Evolutionary conservation across 257 asterid genomes (phyloP).

Genomic region (Forsythia viridissima): DNA sequence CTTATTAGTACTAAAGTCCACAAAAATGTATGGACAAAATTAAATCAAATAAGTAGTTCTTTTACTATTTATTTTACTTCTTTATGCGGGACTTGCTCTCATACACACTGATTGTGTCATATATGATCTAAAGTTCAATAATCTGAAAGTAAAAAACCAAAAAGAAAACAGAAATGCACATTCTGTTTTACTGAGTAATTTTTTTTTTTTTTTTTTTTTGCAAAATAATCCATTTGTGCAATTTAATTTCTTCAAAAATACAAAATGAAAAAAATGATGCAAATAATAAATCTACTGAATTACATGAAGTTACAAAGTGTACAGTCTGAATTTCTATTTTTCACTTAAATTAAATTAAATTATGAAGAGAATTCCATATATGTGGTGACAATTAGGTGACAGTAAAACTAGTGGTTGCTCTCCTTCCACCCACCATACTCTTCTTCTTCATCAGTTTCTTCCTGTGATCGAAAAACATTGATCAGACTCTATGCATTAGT

Average conservation of each 20-base stretch:
- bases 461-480: not conserved
- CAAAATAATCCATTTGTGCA: not conserved
- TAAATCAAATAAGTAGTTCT: too few species aligned
- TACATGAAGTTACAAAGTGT: not conserved
- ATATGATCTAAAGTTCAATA: too few species aligned
- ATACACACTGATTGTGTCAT: too few species aligned
- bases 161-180: too few species aligned
- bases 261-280: not conserved
- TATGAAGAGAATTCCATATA: too few species aligned
- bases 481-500: not conserved
- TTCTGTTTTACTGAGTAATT: too few species aligned
- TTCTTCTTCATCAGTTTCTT: conserved; percentile 5
- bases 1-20: too few species aligned
- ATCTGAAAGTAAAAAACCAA: too few species aligned
- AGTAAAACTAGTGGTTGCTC: not conserved
- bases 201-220: too few species aligned
- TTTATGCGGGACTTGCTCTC: too few species aligned
- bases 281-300: not conserved
- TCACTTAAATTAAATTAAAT: not conserved
- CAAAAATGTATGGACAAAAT: too few species aligned
- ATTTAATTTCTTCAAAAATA: not conserved
- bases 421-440: conserved; percentile 18
- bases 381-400: not conserved
- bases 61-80: too few species aligned
- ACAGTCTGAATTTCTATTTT: not conserved